Conservation (phyloP, 495 filamentous ascomycete species). For the Annulohypoxylon stygium region DNA sequence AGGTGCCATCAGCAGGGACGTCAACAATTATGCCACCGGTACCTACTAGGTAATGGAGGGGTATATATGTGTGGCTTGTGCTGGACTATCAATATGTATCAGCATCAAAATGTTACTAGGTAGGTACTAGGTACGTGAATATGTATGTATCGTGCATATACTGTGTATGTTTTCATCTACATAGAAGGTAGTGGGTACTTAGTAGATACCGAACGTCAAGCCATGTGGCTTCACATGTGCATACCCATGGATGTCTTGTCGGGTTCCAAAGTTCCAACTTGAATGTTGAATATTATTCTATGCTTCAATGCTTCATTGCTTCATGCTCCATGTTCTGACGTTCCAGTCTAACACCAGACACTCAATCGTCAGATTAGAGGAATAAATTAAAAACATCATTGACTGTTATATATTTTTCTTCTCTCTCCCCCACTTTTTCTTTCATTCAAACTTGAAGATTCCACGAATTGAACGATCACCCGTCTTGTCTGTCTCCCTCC, state of each 20-base stretch:
- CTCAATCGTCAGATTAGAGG: conserved; percentile 25
- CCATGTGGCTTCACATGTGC: conserved; percentile 42
- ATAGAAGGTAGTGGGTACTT: no score
- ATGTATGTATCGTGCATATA: no score
- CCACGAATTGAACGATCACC: conserved; percentile 1
- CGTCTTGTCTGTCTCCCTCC: background rate
- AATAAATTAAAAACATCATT: conserved; percentile 14
- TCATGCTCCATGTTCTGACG: background rate
- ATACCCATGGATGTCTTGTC: conserved; percentile 24
- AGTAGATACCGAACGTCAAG: background rate
- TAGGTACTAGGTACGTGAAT: no score
- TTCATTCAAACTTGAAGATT: background rate
- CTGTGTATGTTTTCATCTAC: no score
- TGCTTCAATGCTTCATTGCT: no score
- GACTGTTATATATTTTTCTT: background rate
- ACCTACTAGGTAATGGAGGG: background rate
- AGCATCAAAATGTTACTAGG: no score
- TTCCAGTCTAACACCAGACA: conserved; percentile 15
- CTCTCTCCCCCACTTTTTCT: background rate
- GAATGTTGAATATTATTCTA: no score
- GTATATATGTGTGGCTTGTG: conserved; percentile 12
- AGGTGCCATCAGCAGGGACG: background rate
- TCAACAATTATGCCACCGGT: background rate
- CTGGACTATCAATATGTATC: background rate
- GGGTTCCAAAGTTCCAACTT: background rate